Conservation (phyloP, 1,284 basidiomycete species). For the Ustilago nuda region DNA sequence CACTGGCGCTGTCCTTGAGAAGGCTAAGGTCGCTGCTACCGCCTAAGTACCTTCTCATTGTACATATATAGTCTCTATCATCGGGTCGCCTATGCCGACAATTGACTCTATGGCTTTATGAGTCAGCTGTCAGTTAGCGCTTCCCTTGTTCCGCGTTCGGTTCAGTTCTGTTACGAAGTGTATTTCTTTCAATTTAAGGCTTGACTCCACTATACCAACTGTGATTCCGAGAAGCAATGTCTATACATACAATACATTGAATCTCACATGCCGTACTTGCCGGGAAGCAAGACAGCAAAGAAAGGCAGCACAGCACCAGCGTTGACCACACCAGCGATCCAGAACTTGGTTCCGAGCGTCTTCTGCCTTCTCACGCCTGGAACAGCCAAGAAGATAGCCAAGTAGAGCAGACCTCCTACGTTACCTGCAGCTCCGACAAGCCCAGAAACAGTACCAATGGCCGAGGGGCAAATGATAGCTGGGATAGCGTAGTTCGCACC, state of each 20-base stretch:
- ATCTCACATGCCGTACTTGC: constrained; percentile 29
- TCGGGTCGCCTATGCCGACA: not conserved
- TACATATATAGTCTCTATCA: constrained; percentile 8
- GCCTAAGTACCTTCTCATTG: constrained; percentile 27
- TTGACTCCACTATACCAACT: constrained; percentile 11
- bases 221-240: not conserved
- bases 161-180: constrained; percentile 37
- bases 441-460: constrained; percentile 60
- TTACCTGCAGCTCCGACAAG: constrained; percentile 59
- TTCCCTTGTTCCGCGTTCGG: constrained; percentile 13
- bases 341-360: constrained; percentile 62
- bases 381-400: constrained; percentile 53
- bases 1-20: constrained; percentile 18
- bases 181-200: constrained; percentile 30
- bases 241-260: constrained; percentile 1
- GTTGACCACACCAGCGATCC: constrained; percentile 62
- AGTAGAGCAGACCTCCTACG: constrained; percentile 59
- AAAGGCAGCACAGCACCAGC: constrained; percentile 53
- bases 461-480: constrained; percentile 54
- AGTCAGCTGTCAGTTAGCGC: constrained; percentile 7
- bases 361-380: constrained; percentile 41
- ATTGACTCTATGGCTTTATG: constrained; percentile 45
- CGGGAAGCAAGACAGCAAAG: constrained; percentile 45
- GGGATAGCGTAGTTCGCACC: constrained; percentile 60
- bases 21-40: constrained; percentile 47